Evolutionary conservation across 2,329 filamentous ascomycete species (phyloP), one percentile per base, ranked within the genome.

Genomic region (Bipolaris bicolor): DNA sequence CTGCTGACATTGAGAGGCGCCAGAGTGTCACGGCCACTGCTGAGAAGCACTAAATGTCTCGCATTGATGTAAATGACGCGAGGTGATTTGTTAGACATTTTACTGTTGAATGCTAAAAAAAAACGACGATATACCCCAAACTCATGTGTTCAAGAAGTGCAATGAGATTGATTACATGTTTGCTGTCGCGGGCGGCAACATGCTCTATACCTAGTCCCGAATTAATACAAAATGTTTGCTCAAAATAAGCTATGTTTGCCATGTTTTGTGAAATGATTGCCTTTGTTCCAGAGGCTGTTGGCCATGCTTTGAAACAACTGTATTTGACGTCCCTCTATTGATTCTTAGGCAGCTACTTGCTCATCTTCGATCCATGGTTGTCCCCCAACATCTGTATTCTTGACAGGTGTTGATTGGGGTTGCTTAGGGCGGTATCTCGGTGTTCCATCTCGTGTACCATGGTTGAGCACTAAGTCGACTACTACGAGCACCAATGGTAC

Each of bases 1-100:
- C 65, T 34, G 60, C 59, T 18, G 74, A 76, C 47, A 37, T 76
- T 18, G 73, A 76, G 65, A 56, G 62, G 46, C 66, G 65, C 29
- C 48, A 57, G 34, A 70, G 67, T 45, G 51, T 65, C 24, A 60
- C 57, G 16, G 37, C 56, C 9, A 43, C 44, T 20, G 45, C 61
- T 4, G 65, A 67, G 61, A 67, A 67, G 58, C 53, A 50, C 18
- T 61, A 56, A 37, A 45, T 7, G n/a, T 50, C 11, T 20, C 13
- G 33, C 13, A 40, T 7, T 33, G 10, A 20, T 52, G 37, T 20
- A 18, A 31, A 41, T 43, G 18, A 43, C 26, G 40, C 20, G 15
- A 16, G 46, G 33, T 49, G 33, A 24, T 49, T 49, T 16, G 15
- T 5, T 16, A 22, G 37, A 45, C 47, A 49, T 31, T 13, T 47